Evolutionary conservation across 306 rosid species (phyloP), one percentile per base, ranked within the genome.

Genomic region (Dalbergia cultrata): DNA sequence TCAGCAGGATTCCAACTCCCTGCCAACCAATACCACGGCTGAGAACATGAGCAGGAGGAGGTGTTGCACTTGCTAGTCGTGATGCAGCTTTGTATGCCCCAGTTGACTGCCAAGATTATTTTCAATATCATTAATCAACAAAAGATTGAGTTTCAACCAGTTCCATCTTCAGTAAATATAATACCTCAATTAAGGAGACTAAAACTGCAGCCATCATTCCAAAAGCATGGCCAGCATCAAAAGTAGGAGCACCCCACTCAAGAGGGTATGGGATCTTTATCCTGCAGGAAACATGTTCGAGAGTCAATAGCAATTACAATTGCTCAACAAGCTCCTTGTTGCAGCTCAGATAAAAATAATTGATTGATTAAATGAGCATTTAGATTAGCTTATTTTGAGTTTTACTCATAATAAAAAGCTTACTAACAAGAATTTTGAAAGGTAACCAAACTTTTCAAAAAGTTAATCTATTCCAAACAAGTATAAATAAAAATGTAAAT

Each of bases 1-100:
- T 92, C 33, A 96, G 83, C 83, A 96, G 91, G 79, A 93, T 87
- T 81, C 99, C 99, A 66, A 96, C 85, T 70, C 99, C 99, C 76
- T 96, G 99, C 99, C 99, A 96, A 34, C 99, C 98, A 35, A 96
- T 90, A 4, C 99, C 99, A 35, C 99, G 98, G 83, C 99, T 96
- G 68, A 96, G 90, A 89, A 96, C 98, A 88, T 96, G 97, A 71
- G 99, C 90, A 54, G 99, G 99, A 47, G 99, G 99, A 1, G 96
- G 98, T 13, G 99, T 96, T 22, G 99, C 99, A 70, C 99, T 96
- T 21, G 99, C 99, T 61, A 96, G 87, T 43, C 99, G 86, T 2
- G 99, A 88, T 54, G 98, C 99, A 74, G 97, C 98, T 91, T 93
- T 96, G 88, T 90, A 93, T 35, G 99, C 98, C 67, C 93, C 99